Evolutionary conservation across 371 early-diverging fungal genomes (phyloP).

Genomic region (Neoconidiobolus thromboides): DNA sequence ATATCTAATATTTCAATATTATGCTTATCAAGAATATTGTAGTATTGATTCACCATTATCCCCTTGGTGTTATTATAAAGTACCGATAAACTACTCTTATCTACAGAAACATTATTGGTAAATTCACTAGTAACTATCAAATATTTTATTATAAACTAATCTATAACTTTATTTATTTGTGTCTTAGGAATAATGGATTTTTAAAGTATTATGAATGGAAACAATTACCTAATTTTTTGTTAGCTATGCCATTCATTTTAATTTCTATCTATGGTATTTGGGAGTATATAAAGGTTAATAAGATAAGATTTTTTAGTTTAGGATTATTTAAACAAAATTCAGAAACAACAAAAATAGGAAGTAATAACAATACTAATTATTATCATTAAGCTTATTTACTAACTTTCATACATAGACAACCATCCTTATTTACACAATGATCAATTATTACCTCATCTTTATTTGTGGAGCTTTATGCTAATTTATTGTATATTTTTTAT

Average conservation of each 20-base stretch:
- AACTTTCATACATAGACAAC: background rate
- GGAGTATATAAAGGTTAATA: background rate
- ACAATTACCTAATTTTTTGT: slow-evolving; percentile 1
- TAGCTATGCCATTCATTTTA: background rate
- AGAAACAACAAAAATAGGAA: background rate
- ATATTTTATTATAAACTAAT: background rate
- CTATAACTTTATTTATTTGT: background rate
- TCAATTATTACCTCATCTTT: background rate
- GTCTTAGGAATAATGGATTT: background rate
- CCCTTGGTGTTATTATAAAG: background rate
- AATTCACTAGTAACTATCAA: background rate
- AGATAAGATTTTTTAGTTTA: background rate
- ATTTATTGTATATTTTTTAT: background rate
- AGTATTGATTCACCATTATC: background rate
- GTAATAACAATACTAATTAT: background rate
- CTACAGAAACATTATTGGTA: slow-evolving; percentile 1
- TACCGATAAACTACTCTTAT: background rate
- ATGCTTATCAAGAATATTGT: background rate
- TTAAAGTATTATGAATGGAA: background rate
- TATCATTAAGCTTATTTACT: background rate
- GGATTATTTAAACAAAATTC: background rate
- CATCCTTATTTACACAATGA: background rate
- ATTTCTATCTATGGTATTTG: background rate
- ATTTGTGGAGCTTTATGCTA: background rate
- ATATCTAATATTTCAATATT: background rate